Conservation (phyloP, 2,329 filamentous ascomycete genomes). For the Colletotrichum melonis region DNA sequence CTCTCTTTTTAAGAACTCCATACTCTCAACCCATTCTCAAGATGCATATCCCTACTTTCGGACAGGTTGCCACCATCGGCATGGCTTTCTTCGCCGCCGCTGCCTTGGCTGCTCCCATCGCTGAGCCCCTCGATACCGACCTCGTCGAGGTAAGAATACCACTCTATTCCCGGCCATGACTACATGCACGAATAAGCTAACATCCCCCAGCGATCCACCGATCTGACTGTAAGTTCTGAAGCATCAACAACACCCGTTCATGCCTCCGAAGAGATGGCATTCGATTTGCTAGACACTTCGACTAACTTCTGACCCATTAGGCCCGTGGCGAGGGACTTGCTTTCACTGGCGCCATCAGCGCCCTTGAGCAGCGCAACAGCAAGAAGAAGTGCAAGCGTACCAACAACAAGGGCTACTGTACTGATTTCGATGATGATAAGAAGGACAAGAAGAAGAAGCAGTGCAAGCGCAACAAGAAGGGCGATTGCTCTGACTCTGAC, state of each 20-base stretch:
- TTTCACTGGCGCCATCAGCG: not conserved
- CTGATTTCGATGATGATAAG: not conserved
- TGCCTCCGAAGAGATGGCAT: not conserved
- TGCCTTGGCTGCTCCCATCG: conserved; percentile 20
- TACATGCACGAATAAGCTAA: not conserved
- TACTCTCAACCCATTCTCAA: not conserved
- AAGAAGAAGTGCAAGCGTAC: conserved; percentile 23
- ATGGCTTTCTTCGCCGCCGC: conserved; percentile 27
- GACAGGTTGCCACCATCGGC: conserved; percentile 31
- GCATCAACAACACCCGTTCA: not conserved
- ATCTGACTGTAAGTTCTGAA: conserved; percentile 6
- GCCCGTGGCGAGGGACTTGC: conserved; percentile 11
- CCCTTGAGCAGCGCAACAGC: conserved; percentile 15
- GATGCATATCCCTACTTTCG: conserved; percentile 30
- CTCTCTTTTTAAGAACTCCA: not conserved
- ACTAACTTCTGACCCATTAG: not conserved
- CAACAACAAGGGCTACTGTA: conserved; percentile 10
- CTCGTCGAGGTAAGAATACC: conserved; percentile 12
- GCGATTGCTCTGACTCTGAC: conserved; percentile 19
- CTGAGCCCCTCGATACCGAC: conserved; percentile 9
- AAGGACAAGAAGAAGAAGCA: conserved; percentile 13
- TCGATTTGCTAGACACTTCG: not conserved
- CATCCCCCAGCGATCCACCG: conserved; percentile 9
- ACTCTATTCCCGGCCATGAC: not conserved
- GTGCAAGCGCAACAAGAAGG: conserved; percentile 28